Percentiles rank a stretch among this genome's conserved stretches.
Conservation (phyloP, 495 filamentous ascomycete species). For the Penicillium alfredii region DNA sequence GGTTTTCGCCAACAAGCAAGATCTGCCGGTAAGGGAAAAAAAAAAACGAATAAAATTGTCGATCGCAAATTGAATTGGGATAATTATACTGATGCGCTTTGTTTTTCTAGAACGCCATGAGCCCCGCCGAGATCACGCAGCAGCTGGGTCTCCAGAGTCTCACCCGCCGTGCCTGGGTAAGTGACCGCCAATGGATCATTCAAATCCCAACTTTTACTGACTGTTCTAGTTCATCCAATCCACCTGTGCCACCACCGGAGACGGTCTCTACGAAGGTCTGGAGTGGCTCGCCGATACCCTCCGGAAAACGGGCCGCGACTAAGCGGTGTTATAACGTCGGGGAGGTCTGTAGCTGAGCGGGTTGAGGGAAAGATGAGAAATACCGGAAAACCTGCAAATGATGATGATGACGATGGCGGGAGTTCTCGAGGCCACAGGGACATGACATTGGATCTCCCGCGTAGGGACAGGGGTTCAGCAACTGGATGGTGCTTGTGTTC, state of each 20-base stretch:
- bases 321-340: slow-evolving; percentile 42
- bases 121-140: slow-evolving; percentile 97
- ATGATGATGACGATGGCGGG: slow-evolving; percentile 40
- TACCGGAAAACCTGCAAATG: slow-evolving; percentile 39
- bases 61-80: too few relatives aligned
- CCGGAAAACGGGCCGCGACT: slow-evolving; percentile 82
- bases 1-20: slow-evolving; percentile 99
- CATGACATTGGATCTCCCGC: slow-evolving; percentile 24
- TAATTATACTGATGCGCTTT: slow-evolving; percentile 13
- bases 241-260: slow-evolving; percentile 97
- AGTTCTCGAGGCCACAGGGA: slow-evolving; percentile 28
- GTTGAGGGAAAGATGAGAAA: slow-evolving; percentile 34
- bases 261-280: slow-evolving; percentile 99
- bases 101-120: slow-evolving; percentile 85
- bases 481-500: slow-evolving; percentile 32
- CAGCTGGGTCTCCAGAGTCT: slow-evolving; percentile 99
- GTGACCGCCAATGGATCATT: slow-evolving; percentile 27
- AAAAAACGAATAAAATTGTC: too few relatives aligned
- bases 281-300: slow-evolving; percentile 98
- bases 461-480: slow-evolving; percentile 15
- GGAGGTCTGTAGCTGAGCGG: slow-evolving; percentile 26
- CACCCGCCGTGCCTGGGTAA: slow-evolving; percentile 96
- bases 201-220: slow-evolving; percentile 11
- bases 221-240: slow-evolving; percentile 91
- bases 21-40: slow-evolving; percentile 97